Evolutionary conservation across 2,329 filamentous ascomycete genomes (phyloP).

Genomic region (Diaporthe caulivora): DNA sequence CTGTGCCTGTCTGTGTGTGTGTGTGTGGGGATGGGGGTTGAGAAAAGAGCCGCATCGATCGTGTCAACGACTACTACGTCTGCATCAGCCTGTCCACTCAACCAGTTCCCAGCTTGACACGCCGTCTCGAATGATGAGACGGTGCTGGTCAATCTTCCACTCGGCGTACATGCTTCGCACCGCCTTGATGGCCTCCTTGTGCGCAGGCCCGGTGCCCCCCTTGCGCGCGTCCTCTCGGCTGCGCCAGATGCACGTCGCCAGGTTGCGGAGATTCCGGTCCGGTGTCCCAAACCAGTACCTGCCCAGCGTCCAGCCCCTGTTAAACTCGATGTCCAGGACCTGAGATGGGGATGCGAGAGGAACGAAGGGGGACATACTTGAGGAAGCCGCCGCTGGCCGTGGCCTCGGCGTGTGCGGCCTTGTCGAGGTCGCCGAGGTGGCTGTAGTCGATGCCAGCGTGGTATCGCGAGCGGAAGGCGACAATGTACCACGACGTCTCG

Average conservation of each 20-base stretch:
- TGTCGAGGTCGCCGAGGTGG: conserved; percentile 79
- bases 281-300: conserved; percentile 90
- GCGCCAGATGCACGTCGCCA: conserved; percentile 83
- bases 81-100: conserved; percentile 40
- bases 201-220: conserved; percentile 71
- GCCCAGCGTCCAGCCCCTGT: conserved; percentile 31
- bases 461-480: conserved; percentile 84
- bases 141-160: conserved; percentile 79
- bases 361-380: conserved; percentile 65
- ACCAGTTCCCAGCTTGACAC: conserved; percentile 43
- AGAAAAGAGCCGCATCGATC: conserved; percentile 13
- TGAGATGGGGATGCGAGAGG: background rate
- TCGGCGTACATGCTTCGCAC: conserved; percentile 72
- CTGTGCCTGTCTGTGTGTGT: too few relatives aligned
- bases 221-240: conserved; percentile 69
- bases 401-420: conserved; percentile 84
- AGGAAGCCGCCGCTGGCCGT: conserved; percentile 83
- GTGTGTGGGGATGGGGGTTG: background rate
- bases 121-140: conserved; percentile 75
- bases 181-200: conserved; percentile 74
- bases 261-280: conserved; percentile 77
- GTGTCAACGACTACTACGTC: background rate
- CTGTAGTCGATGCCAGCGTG: conserved; percentile 75
- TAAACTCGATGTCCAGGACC: background rate
- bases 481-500: conserved; percentile 80